Conservation (phyloP, 2,329 filamentous ascomycete genomes). For the Neoarthrinium moseri region DNA sequence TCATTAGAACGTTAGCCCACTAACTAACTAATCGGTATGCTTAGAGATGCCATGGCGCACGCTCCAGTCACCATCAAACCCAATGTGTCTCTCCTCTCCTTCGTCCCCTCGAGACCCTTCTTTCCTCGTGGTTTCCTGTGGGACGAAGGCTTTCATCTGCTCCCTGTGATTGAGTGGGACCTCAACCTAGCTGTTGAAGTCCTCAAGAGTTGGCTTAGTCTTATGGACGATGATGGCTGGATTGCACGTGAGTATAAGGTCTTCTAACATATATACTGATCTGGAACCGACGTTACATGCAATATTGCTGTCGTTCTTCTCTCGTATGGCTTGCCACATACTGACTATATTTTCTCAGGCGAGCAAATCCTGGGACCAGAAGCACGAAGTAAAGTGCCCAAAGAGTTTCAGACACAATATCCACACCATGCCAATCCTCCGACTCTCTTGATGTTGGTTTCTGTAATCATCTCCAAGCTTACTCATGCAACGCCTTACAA, state of each 20-base stretch:
- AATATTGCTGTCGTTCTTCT: background rate
- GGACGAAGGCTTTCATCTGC: constrained; percentile 92
- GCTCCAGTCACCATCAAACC: constrained; percentile 68
- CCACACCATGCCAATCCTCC: constrained; percentile 97
- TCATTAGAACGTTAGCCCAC: too few relatives aligned
- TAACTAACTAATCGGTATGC: background rate
- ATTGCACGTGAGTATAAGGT: constrained; percentile 66
- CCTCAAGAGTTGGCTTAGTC: constrained; percentile 85
- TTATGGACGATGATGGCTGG: constrained; percentile 94
- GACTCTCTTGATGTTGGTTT: constrained; percentile 87
- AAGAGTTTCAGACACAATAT: constrained; percentile 92
- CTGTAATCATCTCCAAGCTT: constrained; percentile 92
- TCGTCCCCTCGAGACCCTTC: constrained; percentile 84
- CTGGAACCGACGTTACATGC: background rate
- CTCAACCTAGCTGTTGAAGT: constrained; percentile 80
- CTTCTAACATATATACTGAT: background rate
- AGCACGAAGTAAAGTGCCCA: constrained; percentile 87
- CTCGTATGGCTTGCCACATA: background rate
- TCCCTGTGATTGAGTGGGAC: constrained; percentile 89
- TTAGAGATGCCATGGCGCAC: constrained; percentile 61
- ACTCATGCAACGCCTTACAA: constrained; percentile 90
- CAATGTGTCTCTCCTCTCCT: constrained; percentile 81
- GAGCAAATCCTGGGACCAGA: constrained; percentile 86
- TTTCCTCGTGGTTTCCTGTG: constrained; percentile 92
- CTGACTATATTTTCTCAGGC: background rate